Evolutionary conservation across 345 rosid species (phyloP), one percentile per base, ranked within the genome.

Genomic region (Arabis hirsuta): DNA sequence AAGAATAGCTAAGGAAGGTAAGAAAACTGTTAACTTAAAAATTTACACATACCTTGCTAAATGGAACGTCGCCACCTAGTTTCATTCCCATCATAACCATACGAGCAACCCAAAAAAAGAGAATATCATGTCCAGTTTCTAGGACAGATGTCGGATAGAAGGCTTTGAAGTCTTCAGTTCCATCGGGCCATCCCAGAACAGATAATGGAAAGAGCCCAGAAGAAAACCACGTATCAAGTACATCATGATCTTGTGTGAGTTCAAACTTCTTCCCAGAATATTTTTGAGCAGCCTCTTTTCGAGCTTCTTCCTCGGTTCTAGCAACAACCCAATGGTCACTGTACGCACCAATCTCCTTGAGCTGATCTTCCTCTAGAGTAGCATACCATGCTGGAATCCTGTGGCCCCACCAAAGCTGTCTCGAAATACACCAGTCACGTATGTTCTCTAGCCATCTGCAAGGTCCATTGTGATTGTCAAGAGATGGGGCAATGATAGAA

Each of bases 401-500:
- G 56, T 95, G 98, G 48, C 98, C 99, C 97, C 98, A 95, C 99
- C 98, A 91, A 22, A 95, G 94, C 82, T 95, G 98, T 87, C 98
- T 86, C 27, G 96, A 91, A 62, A 91, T 73, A 73, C 98, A 95
- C 99, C 99, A 91, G 81, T 95, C 99, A 47, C 90, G 90, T 42
- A 91, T 91, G 78, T 87, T 88, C 78, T 95, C 99, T 69, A 91
- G 96, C 99, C 99, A 95, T 76, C 99, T 95, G 88, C 20, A 52
- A 47, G 45, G 48, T 78, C 78, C 62, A 66, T 36, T 26, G 62
- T 26, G 50, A 60, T 53, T 71, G 52, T 77, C 46, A 78, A 62
- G 43, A 52, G 55, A 65, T 34, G 52, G 58, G 19, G 67, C 24
- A 51, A 32, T 31, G 55, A 67, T 12, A 43, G 68, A 52, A 54